phyloP scores from a whole-genome alignment of 768 basidiomycete genomes.

The Kwoniella heveanensis region DNA sequence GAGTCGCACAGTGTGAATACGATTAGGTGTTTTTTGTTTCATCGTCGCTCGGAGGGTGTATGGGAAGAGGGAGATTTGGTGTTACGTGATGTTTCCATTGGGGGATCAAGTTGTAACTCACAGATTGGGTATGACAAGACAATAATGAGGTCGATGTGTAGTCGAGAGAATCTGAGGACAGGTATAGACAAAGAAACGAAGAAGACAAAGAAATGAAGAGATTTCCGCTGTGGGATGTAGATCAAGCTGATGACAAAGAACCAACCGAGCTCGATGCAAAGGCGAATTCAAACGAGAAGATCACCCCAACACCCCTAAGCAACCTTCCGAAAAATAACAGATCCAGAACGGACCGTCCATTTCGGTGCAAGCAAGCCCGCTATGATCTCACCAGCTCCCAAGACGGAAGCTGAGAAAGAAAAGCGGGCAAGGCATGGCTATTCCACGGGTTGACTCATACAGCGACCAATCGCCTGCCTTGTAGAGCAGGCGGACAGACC shows the following conservation, averaged over 20 bases:
- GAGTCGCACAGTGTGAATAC: slow-evolving; percentile 56
- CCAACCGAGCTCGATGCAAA: not conserved
- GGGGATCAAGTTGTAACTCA: slow-evolving; percentile 18
- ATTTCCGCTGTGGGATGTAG: slow-evolving; percentile 12
- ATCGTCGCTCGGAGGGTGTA: slow-evolving; percentile 35
- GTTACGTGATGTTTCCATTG: too few relatives aligned
- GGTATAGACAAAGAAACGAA: not conserved
- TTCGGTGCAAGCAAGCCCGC: not conserved
- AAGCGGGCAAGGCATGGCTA: slow-evolving; percentile 21
- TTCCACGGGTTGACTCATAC: slow-evolving; percentile 56
- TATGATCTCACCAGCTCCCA: not conserved
- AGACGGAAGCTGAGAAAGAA: slow-evolving; percentile 1
- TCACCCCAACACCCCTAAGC: slow-evolving; percentile 23
- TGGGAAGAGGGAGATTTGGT: slow-evolving; percentile 5
- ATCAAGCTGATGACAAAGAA: not conserved
- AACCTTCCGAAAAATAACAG: slow-evolving; percentile 22
- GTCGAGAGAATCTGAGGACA: not conserved
- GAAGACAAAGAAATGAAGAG: not conserved
- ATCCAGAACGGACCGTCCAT: not conserved
- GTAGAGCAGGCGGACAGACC: slow-evolving; percentile 49
- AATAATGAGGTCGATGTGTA: too few relatives aligned
- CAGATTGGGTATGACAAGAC: not conserved
- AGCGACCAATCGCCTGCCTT: slow-evolving; percentile 52
- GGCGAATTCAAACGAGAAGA: slow-evolving; percentile 2
- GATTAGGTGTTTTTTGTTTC: slow-evolving; percentile 53